Base-by-base conservation (phyloP, 2,329 filamentous ascomycete genomes). In the Onygena corvina region DNA sequence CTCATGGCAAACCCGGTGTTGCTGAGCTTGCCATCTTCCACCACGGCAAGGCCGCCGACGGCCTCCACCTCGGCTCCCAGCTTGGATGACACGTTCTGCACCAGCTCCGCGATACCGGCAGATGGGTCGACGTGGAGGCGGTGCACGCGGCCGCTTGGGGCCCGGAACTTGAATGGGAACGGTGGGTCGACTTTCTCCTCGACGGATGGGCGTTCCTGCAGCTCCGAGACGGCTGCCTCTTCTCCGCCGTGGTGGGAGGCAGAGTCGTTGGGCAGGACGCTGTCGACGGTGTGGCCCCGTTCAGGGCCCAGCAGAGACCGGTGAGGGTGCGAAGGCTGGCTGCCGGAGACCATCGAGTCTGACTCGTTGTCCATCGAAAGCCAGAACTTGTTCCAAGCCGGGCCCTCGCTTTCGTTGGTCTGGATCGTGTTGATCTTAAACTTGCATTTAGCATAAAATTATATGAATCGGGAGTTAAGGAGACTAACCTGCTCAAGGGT, bases 311-410 rank as follows among this genome's bases (percentile, higher is more conserved):
- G 81, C 58, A 90, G 74, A 29, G 84, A 89, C 52, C 86, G 80
- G 48, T 80, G 76, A 44, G 81, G 72, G 47, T 76, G 80, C 60
- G 73, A 80, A 64, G 59, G 72, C 59, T 80, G 75, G 59, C 86
- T 83, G 52, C 89, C 92, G 52, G 92, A 98, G 67, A 96, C 81
- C 76, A 94, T 84, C 1, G 92, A 98, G 68, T 96, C 92, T 11
- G 89, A 90, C 65, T 94, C 90, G 59, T 93, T 81, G 66, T 96
- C 80, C 59, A 98, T 81, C 0, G 92, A 96, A 57, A 96, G 75
- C 92, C 92, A 98, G 72, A 98, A 98, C 69, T 96, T 98, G 73
- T 95, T 96, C 92, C 92, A 98, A 4, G 92, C 92, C 3, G 92
- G 92, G 0, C 92, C 92, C 69, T 98, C 92, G 59, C 80, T 87